Evolutionary conservation across 257 asterid genomes (phyloP).

Genomic region (Cynanchum wilfordii): DNA sequence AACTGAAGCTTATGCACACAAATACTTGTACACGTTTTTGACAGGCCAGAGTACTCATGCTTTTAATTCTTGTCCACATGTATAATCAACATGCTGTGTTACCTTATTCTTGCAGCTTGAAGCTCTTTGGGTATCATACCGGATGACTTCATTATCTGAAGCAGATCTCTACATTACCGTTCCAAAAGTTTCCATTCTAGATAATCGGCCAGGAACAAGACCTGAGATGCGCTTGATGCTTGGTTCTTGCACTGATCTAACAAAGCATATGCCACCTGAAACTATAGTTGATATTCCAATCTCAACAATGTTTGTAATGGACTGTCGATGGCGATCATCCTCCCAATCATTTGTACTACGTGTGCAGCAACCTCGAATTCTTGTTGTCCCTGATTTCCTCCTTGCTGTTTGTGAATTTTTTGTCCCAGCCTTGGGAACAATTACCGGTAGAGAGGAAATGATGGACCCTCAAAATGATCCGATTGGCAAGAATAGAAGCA

Average conservation of each 20-base stretch:
- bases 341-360: slow-evolving; percentile 92
- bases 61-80: slow-evolving; percentile 8
- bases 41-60: neutral
- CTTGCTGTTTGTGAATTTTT: slow-evolving; percentile 88
- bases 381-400: slow-evolving; percentile 92
- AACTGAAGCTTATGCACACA: neutral
- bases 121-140: slow-evolving; percentile 95
- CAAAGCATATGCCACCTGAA: slow-evolving; percentile 62
- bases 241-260: slow-evolving; percentile 80
- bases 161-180: slow-evolving; percentile 82
- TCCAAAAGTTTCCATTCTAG: slow-evolving; percentile 83
- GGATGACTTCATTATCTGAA: slow-evolving; percentile 96
- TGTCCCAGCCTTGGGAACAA: slow-evolving; percentile 87
- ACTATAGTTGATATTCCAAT: slow-evolving; percentile 46
- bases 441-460: slow-evolving; percentile 96
- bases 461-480: slow-evolving; percentile 94
- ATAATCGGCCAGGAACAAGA: slow-evolving; percentile 83
- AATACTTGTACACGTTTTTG: neutral
- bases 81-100: slow-evolving; percentile 14
- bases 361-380: slow-evolving; percentile 93
- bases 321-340: slow-evolving; percentile 89
- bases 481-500: slow-evolving; percentile 55
- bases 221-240: slow-evolving; percentile 99
- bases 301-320: slow-evolving; percentile 97
- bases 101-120: slow-evolving; percentile 62